Conservation (phyloP, 768 basidiomycete genomes). For the Polyporus arcularius region DNA sequence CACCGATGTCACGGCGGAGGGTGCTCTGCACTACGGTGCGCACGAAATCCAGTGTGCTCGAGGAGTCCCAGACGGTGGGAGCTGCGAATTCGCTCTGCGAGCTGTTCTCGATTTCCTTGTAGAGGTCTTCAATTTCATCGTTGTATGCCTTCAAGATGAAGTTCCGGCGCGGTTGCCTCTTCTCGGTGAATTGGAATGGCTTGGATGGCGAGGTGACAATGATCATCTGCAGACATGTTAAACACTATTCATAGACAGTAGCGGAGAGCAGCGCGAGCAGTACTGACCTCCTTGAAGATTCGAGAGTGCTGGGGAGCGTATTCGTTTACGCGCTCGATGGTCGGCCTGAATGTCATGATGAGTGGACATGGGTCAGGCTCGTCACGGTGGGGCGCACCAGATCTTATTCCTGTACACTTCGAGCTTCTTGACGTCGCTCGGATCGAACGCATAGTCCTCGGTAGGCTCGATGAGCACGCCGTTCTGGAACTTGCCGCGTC, state of each 20-base stretch:
- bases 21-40: constrained; percentile 36
- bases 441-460: constrained; percentile 30
- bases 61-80: constrained; percentile 31
- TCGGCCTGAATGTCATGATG: constrained; percentile 19
- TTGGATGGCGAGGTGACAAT: constrained; percentile 31
- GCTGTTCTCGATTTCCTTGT: constrained; percentile 34
- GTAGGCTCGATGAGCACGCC: constrained; percentile 43
- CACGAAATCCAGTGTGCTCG: constrained; percentile 31
- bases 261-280: too few species aligned
- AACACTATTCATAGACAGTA: background rate
- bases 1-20: constrained; percentile 27
- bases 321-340: constrained; percentile 41
- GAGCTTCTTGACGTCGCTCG: constrained; percentile 30
- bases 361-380: too few species aligned
- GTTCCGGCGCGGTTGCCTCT: constrained; percentile 31
- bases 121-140: constrained; percentile 42
- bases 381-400: constrained; percentile 28
- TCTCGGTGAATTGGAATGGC: constrained; percentile 35
- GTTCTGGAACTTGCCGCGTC: constrained; percentile 42
- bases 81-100: constrained; percentile 31
- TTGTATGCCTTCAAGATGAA: constrained; percentile 34
- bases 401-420: constrained; percentile 37
- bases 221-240: constrained; percentile 31
- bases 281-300: constrained; percentile 48
- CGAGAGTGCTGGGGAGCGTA: constrained; percentile 46